Evolutionary conservation across 306 rosid genomes (phyloP).

Genomic region (Medicago ruthenica): DNA sequence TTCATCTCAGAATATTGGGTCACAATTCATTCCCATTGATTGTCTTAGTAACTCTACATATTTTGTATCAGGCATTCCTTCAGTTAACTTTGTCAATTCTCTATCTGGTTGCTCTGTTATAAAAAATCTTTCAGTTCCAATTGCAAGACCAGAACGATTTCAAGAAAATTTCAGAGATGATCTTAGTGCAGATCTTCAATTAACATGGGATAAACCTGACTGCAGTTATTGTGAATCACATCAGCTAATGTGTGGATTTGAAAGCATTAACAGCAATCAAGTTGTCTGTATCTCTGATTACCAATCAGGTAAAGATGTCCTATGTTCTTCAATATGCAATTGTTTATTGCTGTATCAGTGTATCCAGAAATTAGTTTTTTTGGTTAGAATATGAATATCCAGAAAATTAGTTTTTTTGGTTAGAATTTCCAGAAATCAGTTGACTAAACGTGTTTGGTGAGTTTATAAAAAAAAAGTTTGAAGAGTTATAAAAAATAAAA

Average conservation of each 20-base stretch:
- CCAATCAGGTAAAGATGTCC: constrained; percentile 53
- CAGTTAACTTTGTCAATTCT: constrained; percentile 42
- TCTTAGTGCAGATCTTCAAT: constrained; percentile 51
- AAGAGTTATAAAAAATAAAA: neutral
- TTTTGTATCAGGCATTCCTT: constrained; percentile 63
- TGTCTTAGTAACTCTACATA: constrained; percentile 71
- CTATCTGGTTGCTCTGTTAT: constrained; percentile 54
- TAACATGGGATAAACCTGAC: constrained; percentile 67
- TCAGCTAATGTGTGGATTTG: constrained; percentile 58
- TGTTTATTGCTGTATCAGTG: neutral
- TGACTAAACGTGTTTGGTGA: constrained; percentile 14
- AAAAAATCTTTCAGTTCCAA: constrained; percentile 46
- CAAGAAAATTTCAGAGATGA: constrained; percentile 39
- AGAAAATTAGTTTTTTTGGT: no score
- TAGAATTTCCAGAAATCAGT: neutral
- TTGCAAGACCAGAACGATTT: constrained; percentile 38
- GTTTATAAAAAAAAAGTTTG: neutral
- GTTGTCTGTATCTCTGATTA: constrained; percentile 47
- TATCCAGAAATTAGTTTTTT: constrained; percentile 2
- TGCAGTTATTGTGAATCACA: constrained; percentile 63
- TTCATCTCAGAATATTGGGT: constrained; percentile 45
- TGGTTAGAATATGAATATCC: no score
- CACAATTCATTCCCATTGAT: constrained; percentile 52
- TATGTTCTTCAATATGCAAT: constrained; percentile 23
- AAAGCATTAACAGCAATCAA: constrained; percentile 49